Base-by-base conservation (phyloP, 345 rosid genomes). In the Jatropha curcas region DNA sequence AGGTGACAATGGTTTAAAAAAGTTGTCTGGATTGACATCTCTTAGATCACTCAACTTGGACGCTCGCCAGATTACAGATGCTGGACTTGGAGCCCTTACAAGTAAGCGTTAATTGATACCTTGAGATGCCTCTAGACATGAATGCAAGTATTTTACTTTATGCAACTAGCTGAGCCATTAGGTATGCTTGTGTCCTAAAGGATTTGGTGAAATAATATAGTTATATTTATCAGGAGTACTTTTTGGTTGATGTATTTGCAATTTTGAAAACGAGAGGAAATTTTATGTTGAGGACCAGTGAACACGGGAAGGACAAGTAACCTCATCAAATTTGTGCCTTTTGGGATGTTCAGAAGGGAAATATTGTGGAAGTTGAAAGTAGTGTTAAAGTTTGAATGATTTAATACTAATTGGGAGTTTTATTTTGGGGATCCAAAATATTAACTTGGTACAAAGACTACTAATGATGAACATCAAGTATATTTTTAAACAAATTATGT, bases 31-130 rank as follows among this genome's bases (percentile, higher is more conserved):
- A 68, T 77, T 93, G 79, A 71, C 86, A 45, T 84, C 89, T 78
- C 91, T 93, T 71, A 83, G 85, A 75, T 87, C 92, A 9, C 92
- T 93, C 67, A 93, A 91, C 52, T 81, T 93, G 65, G 98, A 93
- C 83, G 84, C 81, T 33, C 90, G 88, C 59, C 96, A 88, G 60
- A 82, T 91, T 74, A 91, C 98, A 46, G 96, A 93, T 82, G 68
- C 82, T 72, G 97, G 97, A 19, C 96, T 93, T 68, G 88, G 94
- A 5, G 86, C 90, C 25, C 88, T 93, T 48, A 85, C 97, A n/a
- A 85, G 98, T 84, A 86, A 83, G 91, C 20, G 30, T 30, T 30
- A 16, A 10, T 27, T 10, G 63, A 59, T 59, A 28, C 14, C 37
- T 30, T 16, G 1, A 14, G 63, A 59, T 59, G 20, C 31, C 37